phyloP scores from a whole-genome alignment of 345 rosid species.

The Geranium brycei region DNA sequence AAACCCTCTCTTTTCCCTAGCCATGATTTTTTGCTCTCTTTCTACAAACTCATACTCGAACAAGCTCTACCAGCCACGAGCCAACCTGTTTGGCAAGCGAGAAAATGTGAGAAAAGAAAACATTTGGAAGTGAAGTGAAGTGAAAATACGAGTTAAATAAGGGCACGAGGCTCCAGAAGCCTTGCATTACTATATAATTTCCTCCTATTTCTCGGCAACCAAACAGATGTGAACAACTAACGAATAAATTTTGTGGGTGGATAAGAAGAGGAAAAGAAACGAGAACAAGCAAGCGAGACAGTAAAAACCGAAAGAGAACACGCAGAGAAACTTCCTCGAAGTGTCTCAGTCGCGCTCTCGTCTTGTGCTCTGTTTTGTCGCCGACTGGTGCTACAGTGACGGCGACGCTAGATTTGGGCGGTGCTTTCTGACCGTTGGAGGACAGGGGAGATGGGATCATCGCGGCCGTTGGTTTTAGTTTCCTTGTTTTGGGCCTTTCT shows the following conservation, averaged over 20 bases:
- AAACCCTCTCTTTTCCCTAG: constrained; percentile 60
- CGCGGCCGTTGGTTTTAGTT: background rate
- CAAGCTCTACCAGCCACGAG: too few species aligned
- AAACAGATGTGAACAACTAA: background rate
- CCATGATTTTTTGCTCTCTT: constrained; percentile 30
- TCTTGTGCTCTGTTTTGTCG: background rate
- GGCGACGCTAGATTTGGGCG: background rate
- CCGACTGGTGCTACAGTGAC: background rate
- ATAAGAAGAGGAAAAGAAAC: background rate
- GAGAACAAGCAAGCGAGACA: background rate
- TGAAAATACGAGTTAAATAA: too few species aligned
- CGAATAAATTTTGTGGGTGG: background rate
- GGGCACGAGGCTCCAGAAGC: background rate
- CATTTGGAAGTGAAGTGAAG: too few species aligned
- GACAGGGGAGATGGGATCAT: background rate
- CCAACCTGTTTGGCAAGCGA: background rate
- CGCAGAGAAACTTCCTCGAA: background rate
- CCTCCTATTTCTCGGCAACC: background rate
- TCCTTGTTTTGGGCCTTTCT: background rate
- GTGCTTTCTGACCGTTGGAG: background rate
- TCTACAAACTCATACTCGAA: too few species aligned
- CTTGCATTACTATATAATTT: background rate
- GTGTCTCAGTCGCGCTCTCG: background rate
- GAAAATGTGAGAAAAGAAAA: background rate
- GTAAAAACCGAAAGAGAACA: background rate